phyloP scores from a whole-genome alignment of 495 filamentous ascomycete species.

The Glarea lozoyensis region DNA sequence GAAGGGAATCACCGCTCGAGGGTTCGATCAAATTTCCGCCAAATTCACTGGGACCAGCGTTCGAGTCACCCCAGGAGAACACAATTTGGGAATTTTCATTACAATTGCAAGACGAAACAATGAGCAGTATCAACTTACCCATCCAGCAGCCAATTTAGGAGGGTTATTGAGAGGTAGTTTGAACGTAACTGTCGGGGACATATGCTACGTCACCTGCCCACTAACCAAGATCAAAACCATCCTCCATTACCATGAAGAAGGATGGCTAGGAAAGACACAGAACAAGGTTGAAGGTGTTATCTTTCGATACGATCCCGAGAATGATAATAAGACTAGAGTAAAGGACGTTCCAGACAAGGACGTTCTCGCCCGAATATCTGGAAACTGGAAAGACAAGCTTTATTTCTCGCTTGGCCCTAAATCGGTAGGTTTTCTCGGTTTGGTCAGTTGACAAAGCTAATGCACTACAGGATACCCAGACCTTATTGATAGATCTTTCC shows the following conservation, averaged over 20 bases:
- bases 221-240: conserved; percentile 87
- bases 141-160: conserved; percentile 87
- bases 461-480: conserved; percentile 46
- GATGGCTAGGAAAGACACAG: conserved; percentile 85
- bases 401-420: conserved; percentile 44
- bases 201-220: conserved; percentile 75
- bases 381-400: conserved; percentile 63
- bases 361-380: conserved; percentile 73
- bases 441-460: conserved; percentile 3
- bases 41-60: conserved; percentile 97
- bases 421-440: conserved; percentile 31
- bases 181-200: conserved; percentile 78
- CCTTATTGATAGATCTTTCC: conserved; percentile 72
- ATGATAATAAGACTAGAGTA: conserved; percentile 66
- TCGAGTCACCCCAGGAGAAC: conserved; percentile 79
- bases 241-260: conserved; percentile 85
- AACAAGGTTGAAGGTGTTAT: conserved; percentile 88
- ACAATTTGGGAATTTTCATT: conserved; percentile 94
- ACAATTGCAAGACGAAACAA: conserved; percentile 68
- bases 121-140: conserved; percentile 90
- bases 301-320: conserved; percentile 76
- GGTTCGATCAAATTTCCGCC: conserved; percentile 91
- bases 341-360: conserved; percentile 80
- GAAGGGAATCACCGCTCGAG: conserved; percentile 78
- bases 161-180: conserved; percentile 77